Base-by-base conservation (phyloP, 73 alveolate species). In the Paramecium bursaria region DNA sequence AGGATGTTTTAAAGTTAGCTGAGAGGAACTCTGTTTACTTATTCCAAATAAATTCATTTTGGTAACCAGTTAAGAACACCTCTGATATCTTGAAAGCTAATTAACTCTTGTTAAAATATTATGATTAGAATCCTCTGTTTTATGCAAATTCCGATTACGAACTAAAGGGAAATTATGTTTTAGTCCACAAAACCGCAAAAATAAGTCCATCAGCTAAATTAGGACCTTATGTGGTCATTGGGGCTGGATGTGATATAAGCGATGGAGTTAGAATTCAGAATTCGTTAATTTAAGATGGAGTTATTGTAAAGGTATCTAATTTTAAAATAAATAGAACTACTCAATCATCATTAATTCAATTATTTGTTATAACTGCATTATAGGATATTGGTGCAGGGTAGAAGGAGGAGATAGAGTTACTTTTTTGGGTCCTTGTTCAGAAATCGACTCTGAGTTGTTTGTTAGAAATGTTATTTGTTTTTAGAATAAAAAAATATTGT, bases 181-280 rank as follows among this genome's bases (percentile, higher is more conserved):
- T 92, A 26, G 51, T 90, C 73, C 93, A 89, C 51, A 74, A 77
- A 22, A 67, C 82, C 86, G 97, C 91, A 5, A 86, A 77, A 35
- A 21, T 85, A 11, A 86, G 75, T 50, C 94, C 93, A 4, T 21
- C 96, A 9, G 97, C 98, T 6, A 54, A 21, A 49, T 88, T 97
- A n/a, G 99, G 99, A 0, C 99, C 99, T 14, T 91, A 97, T 88
- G 99, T 95, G 9, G 93, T 90, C 19, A 91, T 97, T 48, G 99
- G 99, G 5, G 96, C 96, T 15, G 93, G 94, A 53, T 93, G 98
- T 74, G 94, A 51, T 2, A 87, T 97, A 13, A 95, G 92, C 31
- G 90, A 90, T 3, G 99, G 98, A n/a, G 91, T 91, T 15, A 90
- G 95, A 47, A 88, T 93, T 10, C 75, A 75, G 50, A 89, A 93